Conservation (phyloP, 1,284 basidiomycete genomes). For the Cystobasidium sp. region DNA sequence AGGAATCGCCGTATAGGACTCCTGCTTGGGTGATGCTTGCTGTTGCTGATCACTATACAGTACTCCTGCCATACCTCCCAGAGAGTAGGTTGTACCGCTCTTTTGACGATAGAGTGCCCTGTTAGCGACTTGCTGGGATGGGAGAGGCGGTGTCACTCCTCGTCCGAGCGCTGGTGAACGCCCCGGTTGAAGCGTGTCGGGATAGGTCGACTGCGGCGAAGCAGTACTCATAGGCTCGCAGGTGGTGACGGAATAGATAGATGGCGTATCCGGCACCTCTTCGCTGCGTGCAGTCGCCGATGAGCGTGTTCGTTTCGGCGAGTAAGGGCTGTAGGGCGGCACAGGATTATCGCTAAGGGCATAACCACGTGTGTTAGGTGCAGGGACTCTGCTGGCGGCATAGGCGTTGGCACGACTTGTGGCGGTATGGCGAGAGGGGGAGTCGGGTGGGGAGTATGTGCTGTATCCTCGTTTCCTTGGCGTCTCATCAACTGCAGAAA, state of each 20-base stretch:
- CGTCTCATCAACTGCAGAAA: conserved; percentile 33
- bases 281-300: conserved; percentile 9
- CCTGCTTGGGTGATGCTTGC: background rate
- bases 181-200: conserved; percentile 25
- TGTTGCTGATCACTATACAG: conserved; percentile 16
- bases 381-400: background rate
- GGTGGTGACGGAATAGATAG: conserved; percentile 22
- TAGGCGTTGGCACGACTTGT: background rate
- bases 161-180: conserved; percentile 30
- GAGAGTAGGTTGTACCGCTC: conserved; percentile 41
- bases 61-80: conserved; percentile 30
- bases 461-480: conserved; percentile 26
- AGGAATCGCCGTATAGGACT: conserved; percentile 20
- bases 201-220: conserved; percentile 12
- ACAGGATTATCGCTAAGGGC: conserved; percentile 29
- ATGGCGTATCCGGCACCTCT: conserved; percentile 23
- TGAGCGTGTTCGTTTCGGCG: conserved; percentile 23
- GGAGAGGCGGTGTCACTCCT: conserved; percentile 12
- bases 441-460: conserved; percentile 20
- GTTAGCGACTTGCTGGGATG: conserved; percentile 6
- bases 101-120: conserved; percentile 16
- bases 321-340: conserved; percentile 16
- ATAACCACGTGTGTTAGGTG: background rate
- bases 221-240: conserved; percentile 20
- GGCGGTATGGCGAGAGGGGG: background rate